A percentile compares a stretch with the other conserved stretches of the same genome.
phyloP scores from a whole-genome alignment of 2,329 filamentous ascomycete genomes.

The Sarocladium brachiariae region DNA sequence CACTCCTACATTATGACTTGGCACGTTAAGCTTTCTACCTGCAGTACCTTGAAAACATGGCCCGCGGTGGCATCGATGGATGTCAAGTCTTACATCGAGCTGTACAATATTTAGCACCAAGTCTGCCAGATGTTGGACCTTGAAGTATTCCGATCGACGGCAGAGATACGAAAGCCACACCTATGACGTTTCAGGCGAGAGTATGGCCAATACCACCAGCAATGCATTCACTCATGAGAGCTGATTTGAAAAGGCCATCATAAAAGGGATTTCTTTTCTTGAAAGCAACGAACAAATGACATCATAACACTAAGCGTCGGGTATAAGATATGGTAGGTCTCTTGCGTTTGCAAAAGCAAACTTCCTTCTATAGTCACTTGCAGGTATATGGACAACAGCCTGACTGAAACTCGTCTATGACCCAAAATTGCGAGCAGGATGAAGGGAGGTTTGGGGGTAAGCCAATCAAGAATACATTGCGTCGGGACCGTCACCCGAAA shows the following conservation, averaged over 20 bases:
- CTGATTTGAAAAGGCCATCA: background rate
- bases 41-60: slow-evolving; percentile 41
- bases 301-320: too few relatives aligned
- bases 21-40: slow-evolving; percentile 47
- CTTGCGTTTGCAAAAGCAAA: too few relatives aligned
- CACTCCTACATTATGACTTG: slow-evolving; percentile 52
- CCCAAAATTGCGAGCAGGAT: too few relatives aligned
- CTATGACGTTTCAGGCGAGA: slow-evolving; percentile 36
- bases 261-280: background rate
- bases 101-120: slow-evolving; percentile 42
- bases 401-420: too few relatives aligned
- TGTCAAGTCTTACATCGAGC: slow-evolving; percentile 45
- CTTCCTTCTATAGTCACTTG: too few relatives aligned
- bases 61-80: slow-evolving; percentile 43
- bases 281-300: too few relatives aligned
- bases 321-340: too few relatives aligned
- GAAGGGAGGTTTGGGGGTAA: too few relatives aligned
- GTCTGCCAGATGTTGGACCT: slow-evolving; percentile 36
- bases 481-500: too few relatives aligned
- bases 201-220: slow-evolving; percentile 42
- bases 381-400: too few relatives aligned
- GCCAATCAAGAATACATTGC: too few relatives aligned
- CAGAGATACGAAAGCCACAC: slow-evolving; percentile 45
- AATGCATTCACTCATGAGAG: background rate
- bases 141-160: slow-evolving; percentile 46